Base-by-base conservation (phyloP, 306 rosid genomes). In the Sicyos baderoa region DNA sequence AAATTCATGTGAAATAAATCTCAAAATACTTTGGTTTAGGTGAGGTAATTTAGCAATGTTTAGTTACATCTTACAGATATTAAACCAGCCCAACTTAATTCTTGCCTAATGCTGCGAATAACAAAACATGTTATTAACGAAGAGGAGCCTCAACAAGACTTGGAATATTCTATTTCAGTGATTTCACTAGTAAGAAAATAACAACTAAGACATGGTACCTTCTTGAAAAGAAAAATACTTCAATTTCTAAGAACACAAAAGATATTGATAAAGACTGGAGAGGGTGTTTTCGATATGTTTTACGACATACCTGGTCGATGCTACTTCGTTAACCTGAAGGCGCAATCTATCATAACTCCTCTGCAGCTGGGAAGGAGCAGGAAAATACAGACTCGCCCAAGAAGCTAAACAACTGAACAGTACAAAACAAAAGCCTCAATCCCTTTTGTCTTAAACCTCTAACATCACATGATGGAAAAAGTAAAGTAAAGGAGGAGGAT, bases 291-390 rank as follows among this genome's bases (percentile, higher is more conserved):
- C 29, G 57, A 60, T 84, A 78, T n/a, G n/a, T n/a, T n/a, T n/a
- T n/a, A n/a, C n/a, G n/a, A n/a, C n/a, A n/a, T n/a, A n/a, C n/a
- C n/a, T n/a, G n/a, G n/a, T n/a, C n/a, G n/a, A n/a, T n/a, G n/a
- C n/a, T n/a, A n/a, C n/a, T n/a, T n/a, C 91, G 79, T 78, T 70
- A 66, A 88, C 79, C 75, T 82, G 83, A 21, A 50, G 81, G 48
- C 8, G 79, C 79, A 93, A 72, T 77, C 75, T 61, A 53, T 86
- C 89, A 52, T 85, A 82, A 74, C 75, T 86, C 89, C 77, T 93
- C 97, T 2, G 91, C 85, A 70, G 84, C 99, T 93, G 91, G 42
- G 77, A 81, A 57, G 71, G 23, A 66, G 47, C 42, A 70, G 52
- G 11, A 12, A n/a, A 56, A 62, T 72, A 54, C 69, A 37, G 72